Evolutionary conservation across 257 asterid species (phyloP), one percentile per base, ranked within the genome.

Genomic region (Ballota nigra): DNA sequence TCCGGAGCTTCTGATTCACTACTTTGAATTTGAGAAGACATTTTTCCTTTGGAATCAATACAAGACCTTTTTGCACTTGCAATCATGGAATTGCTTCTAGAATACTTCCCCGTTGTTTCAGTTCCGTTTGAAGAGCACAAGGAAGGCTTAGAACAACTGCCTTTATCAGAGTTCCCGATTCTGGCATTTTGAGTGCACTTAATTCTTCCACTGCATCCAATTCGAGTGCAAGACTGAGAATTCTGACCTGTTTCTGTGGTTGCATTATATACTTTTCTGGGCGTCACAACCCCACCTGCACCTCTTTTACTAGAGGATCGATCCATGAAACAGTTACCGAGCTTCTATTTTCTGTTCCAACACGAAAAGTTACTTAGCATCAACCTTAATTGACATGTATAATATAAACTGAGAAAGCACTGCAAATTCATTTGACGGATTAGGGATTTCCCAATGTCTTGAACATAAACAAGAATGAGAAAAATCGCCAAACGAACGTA

Each of bases 201-300:
- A 22, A 86, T 75, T 80, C 88, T 85, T 33, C 97, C 96, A 5
- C 83, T 83, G 84, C 98, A 93, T 75, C 97, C 96, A 78, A 81
- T 84, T 56, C 97, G 86, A 51, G 86, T 86, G 78, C 98, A 93
- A 55, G 83, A 86, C 26, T 87, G 89, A 75, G 84, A 78, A 75
- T 79, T 78, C 66, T 72, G 83, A 71, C 76, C 88, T 72, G 73
- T 73, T 33, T 66, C 82, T 0, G 77, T 63, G 40, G 70, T 51
- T 22, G 69, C 70, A 24, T 45, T 49, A 16, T 34, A 61, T 53
- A 76, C 80, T 79, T 78, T 92, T 81, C 81, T 83, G 12, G 86
- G 82, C 19, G 78, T 58, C 64, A 70, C 58, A 58, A 69, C 62
- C 62, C 91, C 81, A 28, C 81, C 77, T 20, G 41, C 70, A 34